Percentiles rank a stretch among this genome's conserved stretches.
These are phyloP conservation scores for Rutstroemia sp. DNA, from an alignment of 2,329 filamentous ascomycete genomes.

Conservation along the genomic window DNA sequence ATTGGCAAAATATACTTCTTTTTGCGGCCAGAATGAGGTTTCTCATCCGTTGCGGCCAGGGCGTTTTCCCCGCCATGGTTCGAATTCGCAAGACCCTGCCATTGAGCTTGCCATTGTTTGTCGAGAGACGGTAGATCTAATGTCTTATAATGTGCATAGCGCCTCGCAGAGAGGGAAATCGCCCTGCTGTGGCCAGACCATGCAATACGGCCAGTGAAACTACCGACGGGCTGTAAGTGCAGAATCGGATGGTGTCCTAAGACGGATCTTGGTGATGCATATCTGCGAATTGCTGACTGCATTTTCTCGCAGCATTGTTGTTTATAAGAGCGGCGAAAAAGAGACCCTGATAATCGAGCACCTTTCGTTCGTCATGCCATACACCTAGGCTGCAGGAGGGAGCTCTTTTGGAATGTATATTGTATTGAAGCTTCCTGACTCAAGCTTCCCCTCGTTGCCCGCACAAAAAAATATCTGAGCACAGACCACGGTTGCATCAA, in stretches of 20 bases:
- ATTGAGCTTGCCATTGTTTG: not conserved
- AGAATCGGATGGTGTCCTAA: not conserved
- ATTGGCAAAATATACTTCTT: conserved; percentile 73
- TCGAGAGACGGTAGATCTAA: not conserved
- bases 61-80: conserved; percentile 16
- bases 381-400: not conserved
- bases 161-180: not conserved
- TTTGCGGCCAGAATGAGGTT: not conserved
- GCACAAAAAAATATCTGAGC: not conserved
- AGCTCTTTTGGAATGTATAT: not conserved
- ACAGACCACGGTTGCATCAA: conserved; percentile 1
- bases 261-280: not conserved
- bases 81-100: not conserved
- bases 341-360: not conserved
- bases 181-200: not conserved
- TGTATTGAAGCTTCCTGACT: not conserved
- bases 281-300: conserved; percentile 6
- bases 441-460: not conserved
- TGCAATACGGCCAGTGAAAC: not conserved
- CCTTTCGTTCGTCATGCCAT: not conserved
- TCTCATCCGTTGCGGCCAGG: not conserved
- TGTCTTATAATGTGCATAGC: no score
- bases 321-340: not conserved
- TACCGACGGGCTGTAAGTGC: not conserved
- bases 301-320: not conserved